Evolutionary conservation across 208 protist genomes (phyloP).

Genomic region (Leishmania arabica): DNA sequence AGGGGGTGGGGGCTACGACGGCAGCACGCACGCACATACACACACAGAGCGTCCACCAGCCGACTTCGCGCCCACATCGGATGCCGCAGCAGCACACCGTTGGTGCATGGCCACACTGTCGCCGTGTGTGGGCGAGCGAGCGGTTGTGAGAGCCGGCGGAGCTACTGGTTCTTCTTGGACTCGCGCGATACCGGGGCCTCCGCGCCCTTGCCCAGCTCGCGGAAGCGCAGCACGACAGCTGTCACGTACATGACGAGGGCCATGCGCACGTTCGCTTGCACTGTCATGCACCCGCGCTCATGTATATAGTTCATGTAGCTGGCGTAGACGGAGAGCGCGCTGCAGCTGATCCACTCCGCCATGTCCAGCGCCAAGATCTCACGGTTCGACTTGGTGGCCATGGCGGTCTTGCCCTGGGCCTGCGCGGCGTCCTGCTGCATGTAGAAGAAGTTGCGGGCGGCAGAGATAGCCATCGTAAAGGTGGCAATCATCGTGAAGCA

Average conservation of each 20-base stretch:
- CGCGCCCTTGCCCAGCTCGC: slow-evolving; percentile 23
- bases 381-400: slow-evolving; percentile 11
- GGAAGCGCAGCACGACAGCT: slow-evolving; percentile 31
- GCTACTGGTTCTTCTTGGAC: slow-evolving; percentile 33
- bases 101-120: neutral
- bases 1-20: neutral
- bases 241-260: slow-evolving; percentile 43
- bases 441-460: slow-evolving; percentile 27
- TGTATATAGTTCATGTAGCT: slow-evolving; percentile 49
- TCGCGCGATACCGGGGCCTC: neutral
- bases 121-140: neutral
- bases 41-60: neutral
- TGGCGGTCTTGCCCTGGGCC: slow-evolving; percentile 18
- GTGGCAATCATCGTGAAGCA: slow-evolving; percentile 33
- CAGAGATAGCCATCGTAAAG: slow-evolving; percentile 31
- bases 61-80: neutral
- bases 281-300: slow-evolving; percentile 37
- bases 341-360: slow-evolving; percentile 40
- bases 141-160: neutral
- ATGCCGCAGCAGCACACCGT: neutral
- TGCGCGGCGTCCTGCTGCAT: slow-evolving; percentile 23
- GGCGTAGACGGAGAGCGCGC: slow-evolving; percentile 40
- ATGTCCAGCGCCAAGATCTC: slow-evolving; percentile 23
- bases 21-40: neutral
- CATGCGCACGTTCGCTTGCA: slow-evolving; percentile 55